A percentile compares a stretch with the other conserved stretches of the same genome.
Conservation (phyloP, 371 early-diverging fungal genomes). For the Mucor velutinosus region DNA sequence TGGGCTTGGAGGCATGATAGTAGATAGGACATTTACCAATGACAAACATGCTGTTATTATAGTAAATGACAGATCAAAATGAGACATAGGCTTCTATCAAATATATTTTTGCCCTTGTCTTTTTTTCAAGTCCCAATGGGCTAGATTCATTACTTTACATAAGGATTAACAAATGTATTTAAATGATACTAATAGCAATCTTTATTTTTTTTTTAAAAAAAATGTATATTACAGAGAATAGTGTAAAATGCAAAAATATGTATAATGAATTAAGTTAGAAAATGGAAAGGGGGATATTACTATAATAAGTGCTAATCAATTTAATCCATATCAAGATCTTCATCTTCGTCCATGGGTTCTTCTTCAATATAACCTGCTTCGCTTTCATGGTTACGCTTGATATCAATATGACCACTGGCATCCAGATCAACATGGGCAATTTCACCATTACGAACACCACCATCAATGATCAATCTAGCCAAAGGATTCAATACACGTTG, state of each 20-base stretch:
- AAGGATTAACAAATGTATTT: not conserved
- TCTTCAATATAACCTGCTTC: slow-evolving; percentile 43
- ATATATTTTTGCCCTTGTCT: too few relatives aligned
- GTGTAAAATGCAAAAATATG: slow-evolving; percentile 3
- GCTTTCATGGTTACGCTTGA: slow-evolving; percentile 52
- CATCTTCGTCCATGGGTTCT: slow-evolving; percentile 48
- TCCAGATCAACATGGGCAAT: slow-evolving; percentile 51
- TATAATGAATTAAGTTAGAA: not conserved
- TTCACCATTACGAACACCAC: slow-evolving; percentile 72
- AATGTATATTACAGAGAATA: not conserved
- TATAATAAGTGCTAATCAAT: not conserved
- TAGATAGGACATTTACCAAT: too few relatives aligned
- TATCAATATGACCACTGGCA: slow-evolving; percentile 29
- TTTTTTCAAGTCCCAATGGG: too few relatives aligned
- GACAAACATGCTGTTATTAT: too few relatives aligned
- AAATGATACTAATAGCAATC: not conserved
- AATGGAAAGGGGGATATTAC: not conserved
- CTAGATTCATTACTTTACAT: too few relatives aligned
- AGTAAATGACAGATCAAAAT: too few relatives aligned
- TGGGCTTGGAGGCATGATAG: too few relatives aligned
- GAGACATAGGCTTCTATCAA: too few relatives aligned
- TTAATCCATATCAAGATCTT: slow-evolving; percentile 40
- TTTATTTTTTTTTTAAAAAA: not conserved
- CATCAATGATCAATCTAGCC: slow-evolving; percentile 77
- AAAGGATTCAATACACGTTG: slow-evolving; percentile 80